Percentiles rank a stretch among this genome's conserved stretches.
Evolutionary conservation across 1,284 basidiomycete species (phyloP).

Genomic region (Cutaneotrichosporon dermatis): DNA sequence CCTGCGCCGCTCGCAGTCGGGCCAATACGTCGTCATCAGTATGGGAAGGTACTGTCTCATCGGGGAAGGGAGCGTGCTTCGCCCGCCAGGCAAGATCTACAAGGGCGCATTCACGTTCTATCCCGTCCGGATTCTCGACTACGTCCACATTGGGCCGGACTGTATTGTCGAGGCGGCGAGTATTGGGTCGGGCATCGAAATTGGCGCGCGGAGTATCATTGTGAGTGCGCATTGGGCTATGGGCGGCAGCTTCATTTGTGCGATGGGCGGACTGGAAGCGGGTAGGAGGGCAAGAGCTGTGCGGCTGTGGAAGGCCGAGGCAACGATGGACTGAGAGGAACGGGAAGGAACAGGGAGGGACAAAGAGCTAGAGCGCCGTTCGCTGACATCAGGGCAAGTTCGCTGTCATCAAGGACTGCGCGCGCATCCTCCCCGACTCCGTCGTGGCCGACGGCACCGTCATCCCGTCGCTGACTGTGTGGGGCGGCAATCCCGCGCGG

Average conservation of each 20-base stretch:
- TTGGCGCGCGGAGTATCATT: slow-evolving; percentile 91
- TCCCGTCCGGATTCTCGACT: slow-evolving; percentile 93
- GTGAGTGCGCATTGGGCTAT: slow-evolving; percentile 53
- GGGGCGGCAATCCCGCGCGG: slow-evolving; percentile 81
- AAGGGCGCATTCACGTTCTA: slow-evolving; percentile 89
- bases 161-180: slow-evolving; percentile 89
- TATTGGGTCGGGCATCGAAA: slow-evolving; percentile 89
- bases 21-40: slow-evolving; percentile 71
- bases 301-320: no score
- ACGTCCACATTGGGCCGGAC: slow-evolving; percentile 84
- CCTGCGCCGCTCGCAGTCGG: slow-evolving; percentile 59
- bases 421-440: slow-evolving; percentile 68
- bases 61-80: slow-evolving; percentile 81
- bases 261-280: no score
- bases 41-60: slow-evolving; percentile 89
- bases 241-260: no score
- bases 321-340: no score
- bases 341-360: no score
- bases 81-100: slow-evolving; percentile 55
- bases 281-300: no score
- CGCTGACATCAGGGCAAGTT: slow-evolving; percentile 73
- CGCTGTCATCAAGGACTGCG: slow-evolving; percentile 93
- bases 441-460: slow-evolving; percentile 90
- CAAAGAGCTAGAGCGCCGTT: no score
- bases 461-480: slow-evolving; percentile 79